Evolutionary conservation across 1,284 basidiomycete genomes (phyloP).

Genomic region (Ustilago tritici): DNA sequence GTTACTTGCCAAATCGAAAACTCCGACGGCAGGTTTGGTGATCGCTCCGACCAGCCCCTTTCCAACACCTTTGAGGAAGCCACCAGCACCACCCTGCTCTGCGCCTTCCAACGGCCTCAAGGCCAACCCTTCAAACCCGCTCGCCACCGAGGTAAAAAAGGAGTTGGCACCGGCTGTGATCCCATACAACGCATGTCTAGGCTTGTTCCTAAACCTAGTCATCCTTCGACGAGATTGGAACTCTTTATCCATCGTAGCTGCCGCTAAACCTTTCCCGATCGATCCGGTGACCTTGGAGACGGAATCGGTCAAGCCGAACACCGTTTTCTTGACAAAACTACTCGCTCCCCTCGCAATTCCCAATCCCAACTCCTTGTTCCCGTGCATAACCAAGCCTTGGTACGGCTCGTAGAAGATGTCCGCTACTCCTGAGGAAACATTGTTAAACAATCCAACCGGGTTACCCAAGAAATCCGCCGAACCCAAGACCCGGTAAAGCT

Average conservation of each 20-base stretch:
- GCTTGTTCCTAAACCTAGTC: constrained; percentile 90
- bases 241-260: constrained; percentile 94
- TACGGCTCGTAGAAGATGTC: constrained; percentile 99
- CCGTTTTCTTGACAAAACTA: constrained; percentile 94
- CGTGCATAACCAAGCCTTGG: constrained; percentile 96
- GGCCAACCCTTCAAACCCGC: constrained; percentile 94
- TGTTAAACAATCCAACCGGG: constrained; percentile 97
- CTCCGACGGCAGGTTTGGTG: constrained; percentile 95
- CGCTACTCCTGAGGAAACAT: constrained; percentile 97
- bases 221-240: constrained; percentile 90
- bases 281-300: constrained; percentile 97
- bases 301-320: constrained; percentile 95
- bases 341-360: constrained; percentile 98
- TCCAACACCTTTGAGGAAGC: constrained; percentile 97
- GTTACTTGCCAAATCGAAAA: constrained; percentile 95
- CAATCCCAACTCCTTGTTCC: constrained; percentile 92
- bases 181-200: constrained; percentile 93
- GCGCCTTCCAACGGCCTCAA: constrained; percentile 98
- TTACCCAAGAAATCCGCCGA: constrained; percentile 86
- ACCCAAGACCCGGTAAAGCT: constrained; percentile 94
- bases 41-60: constrained; percentile 94
- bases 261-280: constrained; percentile 95
- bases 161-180: constrained; percentile 94
- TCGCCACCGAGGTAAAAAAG: constrained; percentile 91
- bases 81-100: constrained; percentile 90